phyloP scores from a whole-genome alignment of 805 yeast genomes.

The Schwanniomyces pseudopolymorphus region DNA sequence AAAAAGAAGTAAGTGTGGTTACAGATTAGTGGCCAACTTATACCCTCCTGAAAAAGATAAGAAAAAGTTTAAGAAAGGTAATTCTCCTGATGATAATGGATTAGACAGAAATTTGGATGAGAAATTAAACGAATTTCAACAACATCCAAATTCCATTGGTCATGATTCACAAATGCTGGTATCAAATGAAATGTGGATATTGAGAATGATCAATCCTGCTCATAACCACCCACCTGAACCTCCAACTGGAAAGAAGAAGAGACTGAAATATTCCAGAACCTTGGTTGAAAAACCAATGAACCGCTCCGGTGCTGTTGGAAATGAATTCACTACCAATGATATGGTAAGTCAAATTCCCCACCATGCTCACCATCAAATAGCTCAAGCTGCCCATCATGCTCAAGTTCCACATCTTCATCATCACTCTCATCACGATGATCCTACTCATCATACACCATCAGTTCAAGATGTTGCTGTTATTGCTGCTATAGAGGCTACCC shows the following conservation, averaged over 20 bases:
- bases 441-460: slow-evolving; percentile 27
- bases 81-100: slow-evolving; percentile 15
- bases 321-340: slow-evolving; percentile 9
- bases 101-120: slow-evolving; percentile 27
- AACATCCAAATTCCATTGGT: slow-evolving; percentile 8
- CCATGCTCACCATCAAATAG: slow-evolving; percentile 9
- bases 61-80: slow-evolving; percentile 24
- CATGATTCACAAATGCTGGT: slow-evolving; percentile 11
- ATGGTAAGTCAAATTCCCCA: slow-evolving; percentile 9
- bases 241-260: slow-evolving; percentile 34
- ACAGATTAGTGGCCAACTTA: slow-evolving; percentile 43
- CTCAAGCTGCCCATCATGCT: slow-evolving; percentile 13
- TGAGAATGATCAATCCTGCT: slow-evolving; percentile 45
- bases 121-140: slow-evolving; percentile 20
- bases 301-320: slow-evolving; percentile 11
- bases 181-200: slow-evolving; percentile 42
- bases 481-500: slow-evolving; percentile 41
- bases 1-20: slow-evolving; percentile 47
- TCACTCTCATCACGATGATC: slow-evolving; percentile 19
- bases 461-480: slow-evolving; percentile 44
- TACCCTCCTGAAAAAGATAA: slow-evolving; percentile 46
- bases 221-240: slow-evolving; percentile 49
- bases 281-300: slow-evolving; percentile 46
- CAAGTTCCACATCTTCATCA: slow-evolving; percentile 9
- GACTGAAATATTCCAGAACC: slow-evolving; percentile 38